Base-by-base conservation (phyloP, 116 monocot genomes). In the Iris pallida region DNA sequence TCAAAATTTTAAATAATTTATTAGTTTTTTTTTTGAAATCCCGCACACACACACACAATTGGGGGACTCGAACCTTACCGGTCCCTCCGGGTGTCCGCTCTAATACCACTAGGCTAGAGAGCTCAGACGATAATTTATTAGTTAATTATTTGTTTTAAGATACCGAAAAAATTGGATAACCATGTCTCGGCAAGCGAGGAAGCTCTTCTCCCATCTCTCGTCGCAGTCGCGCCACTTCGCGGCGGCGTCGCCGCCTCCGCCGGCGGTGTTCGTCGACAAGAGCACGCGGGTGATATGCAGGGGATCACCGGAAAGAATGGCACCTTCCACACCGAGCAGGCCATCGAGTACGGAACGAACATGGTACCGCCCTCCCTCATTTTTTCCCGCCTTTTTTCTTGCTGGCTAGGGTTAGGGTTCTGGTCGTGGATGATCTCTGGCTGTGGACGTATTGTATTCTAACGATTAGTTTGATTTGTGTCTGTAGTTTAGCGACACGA, bases 341-440 rank as follows among this genome's bases (percentile, higher is more conserved):
- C 98, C 72, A 93, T 98, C 68, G 98, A 98, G 75, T 98, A 98
- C n/a, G 98, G 98, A 68, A 98, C 98, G 76, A 98, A 93, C 53
- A 98, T 98, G 98, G 98, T 93, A 52, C 18, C 5, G 20, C 13
- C 55, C 42, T 19, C 12, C 42, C 30, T 42, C 3, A n/a, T n/a
- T n/a, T 0, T 19, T 67, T 55, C 55, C 6, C 49, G 51, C 12
- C 7, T 49, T 65, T 65, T 5, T 11, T 2, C n/a, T 30, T 30
- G 30, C 30, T 30, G 30, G 30, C 3, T 30, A 30, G 30, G 30
- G 30, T 30, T 30, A 30, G 30, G 30, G 30, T 30, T 30, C 3
- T 30, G 30, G 30, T 1, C 30, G 3, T 30, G 30, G 30, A 30
- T 30, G 30, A 30, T 30, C 30, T 30, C 30, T 30, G 30, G 53